Evolutionary conservation across 768 basidiomycete species (phyloP).

Genomic region (Fomitopsis pulvina): DNA sequence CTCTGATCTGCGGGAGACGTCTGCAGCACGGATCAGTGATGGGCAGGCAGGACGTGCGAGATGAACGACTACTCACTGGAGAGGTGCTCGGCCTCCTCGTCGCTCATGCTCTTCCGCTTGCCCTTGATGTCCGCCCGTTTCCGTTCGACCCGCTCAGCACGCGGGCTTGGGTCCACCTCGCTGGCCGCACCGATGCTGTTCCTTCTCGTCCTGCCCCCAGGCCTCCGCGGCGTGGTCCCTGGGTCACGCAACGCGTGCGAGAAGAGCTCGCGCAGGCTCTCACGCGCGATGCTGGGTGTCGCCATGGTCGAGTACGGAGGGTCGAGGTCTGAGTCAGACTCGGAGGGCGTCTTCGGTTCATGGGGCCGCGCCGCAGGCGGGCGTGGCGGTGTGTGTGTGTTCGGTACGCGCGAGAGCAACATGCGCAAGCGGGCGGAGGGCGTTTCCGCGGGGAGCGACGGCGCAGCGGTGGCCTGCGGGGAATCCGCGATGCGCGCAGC

Average conservation of each 20-base stretch:
- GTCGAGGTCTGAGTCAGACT: conserved; percentile 56
- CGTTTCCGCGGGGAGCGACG: conserved; percentile 28
- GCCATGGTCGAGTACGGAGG: conserved; percentile 31
- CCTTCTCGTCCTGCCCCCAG: conserved; percentile 32
- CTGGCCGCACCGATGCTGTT: conserved; percentile 52
- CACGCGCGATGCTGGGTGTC: conserved; percentile 43
- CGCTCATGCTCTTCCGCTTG: conserved; percentile 56
- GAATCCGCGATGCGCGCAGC: conserved; percentile 13
- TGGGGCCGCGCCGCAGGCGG: conserved; percentile 21
- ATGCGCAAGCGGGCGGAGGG: conserved; percentile 61
- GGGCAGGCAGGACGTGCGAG: not conserved
- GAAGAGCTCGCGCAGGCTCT: conserved; percentile 60
- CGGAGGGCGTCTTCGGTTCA: conserved; percentile 32
- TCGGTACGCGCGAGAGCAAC: conserved; percentile 45
- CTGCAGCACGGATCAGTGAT: conserved; percentile 2
- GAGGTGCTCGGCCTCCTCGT: conserved; percentile 54
- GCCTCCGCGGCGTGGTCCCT: conserved; percentile 57
- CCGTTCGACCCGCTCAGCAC: conserved; percentile 31
- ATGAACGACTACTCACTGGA: conserved; percentile 35
- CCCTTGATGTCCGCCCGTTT: conserved; percentile 39
- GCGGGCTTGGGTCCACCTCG: conserved; percentile 51
- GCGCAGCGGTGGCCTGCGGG: conserved; percentile 7
- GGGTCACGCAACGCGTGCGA: conserved; percentile 59
- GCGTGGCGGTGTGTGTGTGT: conserved; percentile 28
- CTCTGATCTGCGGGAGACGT: conserved; percentile 8